Conservation (phyloP, 106 monocot species). For the Apostasia ramifera region DNA sequence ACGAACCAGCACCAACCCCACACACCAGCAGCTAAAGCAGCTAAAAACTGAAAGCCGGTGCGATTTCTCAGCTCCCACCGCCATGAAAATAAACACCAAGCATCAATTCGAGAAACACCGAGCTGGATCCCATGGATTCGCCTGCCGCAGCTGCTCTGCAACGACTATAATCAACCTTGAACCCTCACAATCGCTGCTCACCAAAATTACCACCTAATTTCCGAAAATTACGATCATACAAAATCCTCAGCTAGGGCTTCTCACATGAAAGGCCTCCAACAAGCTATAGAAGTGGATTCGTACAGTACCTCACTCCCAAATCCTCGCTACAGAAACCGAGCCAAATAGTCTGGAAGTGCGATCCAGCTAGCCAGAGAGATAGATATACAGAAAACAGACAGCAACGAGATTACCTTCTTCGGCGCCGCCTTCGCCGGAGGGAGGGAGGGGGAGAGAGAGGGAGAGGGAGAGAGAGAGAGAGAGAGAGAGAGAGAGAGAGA, state of each 20-base stretch:
- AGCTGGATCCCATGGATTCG: neutral
- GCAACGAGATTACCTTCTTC: neutral
- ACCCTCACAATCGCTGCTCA: no score
- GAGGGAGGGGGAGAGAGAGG: neutral
- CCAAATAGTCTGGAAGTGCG: neutral
- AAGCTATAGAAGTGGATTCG: neutral
- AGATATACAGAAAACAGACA: neutral
- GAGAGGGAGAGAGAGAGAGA: neutral
- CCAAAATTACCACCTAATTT: neutral
- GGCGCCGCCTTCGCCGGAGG: neutral
- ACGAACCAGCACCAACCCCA: neutral
- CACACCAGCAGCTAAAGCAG: neutral
- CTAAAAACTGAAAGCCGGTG: neutral
- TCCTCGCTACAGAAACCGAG: neutral
- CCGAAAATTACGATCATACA: neutral
- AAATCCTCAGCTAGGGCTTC: constrained; percentile 3
- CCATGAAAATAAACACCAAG: neutral
- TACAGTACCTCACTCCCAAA: neutral
- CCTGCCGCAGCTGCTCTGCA: neutral
- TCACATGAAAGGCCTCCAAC: neutral
- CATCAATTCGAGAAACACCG: neutral
- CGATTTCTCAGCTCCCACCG: neutral
- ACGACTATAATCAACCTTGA: neutral
- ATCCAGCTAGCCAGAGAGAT: neutral
- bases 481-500: neutral